phyloP scores from a whole-genome alignment of 2,329 filamentous ascomycete genomes.

The Fusarium mexicanum region DNA sequence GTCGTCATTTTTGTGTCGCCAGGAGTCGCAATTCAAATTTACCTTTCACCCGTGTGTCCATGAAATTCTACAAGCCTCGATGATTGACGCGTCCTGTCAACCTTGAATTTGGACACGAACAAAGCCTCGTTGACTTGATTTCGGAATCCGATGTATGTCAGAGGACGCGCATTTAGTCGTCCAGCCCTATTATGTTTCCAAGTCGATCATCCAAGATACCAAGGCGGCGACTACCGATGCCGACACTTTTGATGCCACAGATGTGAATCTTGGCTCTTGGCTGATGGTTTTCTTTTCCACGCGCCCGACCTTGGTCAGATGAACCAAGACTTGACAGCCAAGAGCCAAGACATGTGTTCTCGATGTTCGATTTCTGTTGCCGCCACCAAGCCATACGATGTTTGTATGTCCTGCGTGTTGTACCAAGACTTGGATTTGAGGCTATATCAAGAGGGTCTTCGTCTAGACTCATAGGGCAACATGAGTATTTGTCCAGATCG shows the following conservation, averaged over 20 bases:
- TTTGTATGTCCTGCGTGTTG: neutral
- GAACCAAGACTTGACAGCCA: neutral
- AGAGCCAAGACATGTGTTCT: conserved; percentile 12
- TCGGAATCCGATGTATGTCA: conserved; percentile 11
- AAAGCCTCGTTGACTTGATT: neutral
- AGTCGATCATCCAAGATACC: conserved; percentile 25
- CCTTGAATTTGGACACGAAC: neutral
- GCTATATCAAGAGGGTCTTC: neutral
- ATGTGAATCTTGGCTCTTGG: conserved; percentile 23
- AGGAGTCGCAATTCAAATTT: neutral
- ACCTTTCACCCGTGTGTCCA: neutral
- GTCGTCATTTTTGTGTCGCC: conserved; percentile 4
- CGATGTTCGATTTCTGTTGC: neutral
- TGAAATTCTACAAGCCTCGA: conserved; percentile 16
- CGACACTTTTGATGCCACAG: conserved; percentile 9
- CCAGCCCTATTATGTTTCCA: conserved; percentile 14
- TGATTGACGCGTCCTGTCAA: conserved; percentile 16
- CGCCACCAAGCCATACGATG: neutral
- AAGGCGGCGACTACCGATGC: conserved; percentile 30
- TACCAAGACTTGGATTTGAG: neutral
- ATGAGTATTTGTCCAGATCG: neutral
- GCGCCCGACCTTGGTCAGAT: neutral
- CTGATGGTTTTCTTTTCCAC: neutral
- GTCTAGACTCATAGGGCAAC: neutral
- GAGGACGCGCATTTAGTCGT: neutral